phyloP scores from a whole-genome alignment of 2,329 filamentous ascomycete genomes.

The Botrytis porri region DNA sequence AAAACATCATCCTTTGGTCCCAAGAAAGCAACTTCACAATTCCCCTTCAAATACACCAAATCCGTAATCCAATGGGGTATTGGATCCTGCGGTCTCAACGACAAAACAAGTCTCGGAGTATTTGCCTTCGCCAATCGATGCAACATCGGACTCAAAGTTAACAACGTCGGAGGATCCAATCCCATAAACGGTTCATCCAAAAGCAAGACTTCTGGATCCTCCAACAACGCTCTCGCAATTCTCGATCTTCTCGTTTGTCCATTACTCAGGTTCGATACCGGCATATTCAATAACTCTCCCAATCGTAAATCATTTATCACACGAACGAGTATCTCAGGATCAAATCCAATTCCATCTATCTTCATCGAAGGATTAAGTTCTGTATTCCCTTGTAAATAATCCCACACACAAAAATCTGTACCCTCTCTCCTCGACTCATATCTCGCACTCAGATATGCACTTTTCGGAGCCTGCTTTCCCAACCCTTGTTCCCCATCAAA shows the following conservation, averaged over 20 bases:
- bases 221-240: slow-evolving; percentile 82
- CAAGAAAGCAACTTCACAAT: slow-evolving; percentile 62
- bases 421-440: slow-evolving; percentile 87
- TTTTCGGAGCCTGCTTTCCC: slow-evolving; percentile 53
- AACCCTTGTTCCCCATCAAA: slow-evolving; percentile 72
- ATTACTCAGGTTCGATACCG: slow-evolving; percentile 87
- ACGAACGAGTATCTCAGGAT: slow-evolving; percentile 52
- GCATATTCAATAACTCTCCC: slow-evolving; percentile 67
- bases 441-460: slow-evolving; percentile 80
- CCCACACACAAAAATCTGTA: slow-evolving; percentile 79
- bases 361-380: slow-evolving; percentile 70
- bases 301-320: slow-evolving; percentile 71
- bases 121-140: slow-evolving; percentile 62
- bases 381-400: slow-evolving; percentile 80
- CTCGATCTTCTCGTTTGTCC: slow-evolving; percentile 84
- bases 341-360: slow-evolving; percentile 48
- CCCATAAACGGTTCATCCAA: slow-evolving; percentile 97
- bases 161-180: slow-evolving; percentile 78
- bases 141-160: slow-evolving; percentile 68
- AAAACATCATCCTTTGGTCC: slow-evolving; percentile 65
- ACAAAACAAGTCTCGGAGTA: slow-evolving; percentile 71
- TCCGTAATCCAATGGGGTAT: slow-evolving; percentile 91
- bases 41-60: slow-evolving; percentile 66
- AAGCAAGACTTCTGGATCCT: slow-evolving; percentile 74
- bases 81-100: slow-evolving; percentile 78